phyloP scores from a whole-genome alignment of 768 basidiomycete genomes.

The Xanthoconium purpureum region DNA sequence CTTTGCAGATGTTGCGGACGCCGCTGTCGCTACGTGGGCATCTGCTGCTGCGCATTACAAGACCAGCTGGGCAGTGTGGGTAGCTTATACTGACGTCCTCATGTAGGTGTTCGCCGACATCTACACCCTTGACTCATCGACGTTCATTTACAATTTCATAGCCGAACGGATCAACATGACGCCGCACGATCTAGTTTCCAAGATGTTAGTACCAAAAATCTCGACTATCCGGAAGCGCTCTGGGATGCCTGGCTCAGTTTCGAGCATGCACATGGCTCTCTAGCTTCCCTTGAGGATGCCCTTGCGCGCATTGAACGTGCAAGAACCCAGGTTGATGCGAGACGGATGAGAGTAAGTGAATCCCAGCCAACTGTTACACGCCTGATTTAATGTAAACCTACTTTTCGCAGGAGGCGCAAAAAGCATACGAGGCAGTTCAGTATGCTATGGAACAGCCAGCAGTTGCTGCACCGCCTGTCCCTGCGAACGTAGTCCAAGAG shows the following conservation, averaged over 20 bases:
- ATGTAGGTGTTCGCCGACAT: conserved; percentile 45
- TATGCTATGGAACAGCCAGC: conserved; percentile 41
- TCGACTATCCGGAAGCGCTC: conserved; percentile 95
- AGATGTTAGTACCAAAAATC: conserved; percentile 61
- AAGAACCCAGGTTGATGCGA: conserved; percentile 55
- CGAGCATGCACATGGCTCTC: conserved; percentile 77
- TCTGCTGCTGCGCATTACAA: conserved; percentile 63
- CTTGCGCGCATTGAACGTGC: conserved; percentile 65
- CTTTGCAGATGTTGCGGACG: conserved; percentile 47
- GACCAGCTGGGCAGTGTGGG: conserved; percentile 74
- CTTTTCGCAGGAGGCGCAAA: conserved; percentile 56
- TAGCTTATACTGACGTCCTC: conserved; percentile 66
- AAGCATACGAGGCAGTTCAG: conserved; percentile 51
- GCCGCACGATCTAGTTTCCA: conserved; percentile 65
- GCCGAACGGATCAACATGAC: conserved; percentile 52
- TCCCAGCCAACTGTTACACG: background rate
- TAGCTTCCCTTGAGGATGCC: conserved; percentile 60
- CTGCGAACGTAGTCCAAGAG: conserved; percentile 5
- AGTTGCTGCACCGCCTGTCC: conserved; percentile 24
- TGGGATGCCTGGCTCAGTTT: conserved; percentile 92
- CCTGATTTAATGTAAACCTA: background rate
- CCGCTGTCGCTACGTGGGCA: conserved; percentile 61
- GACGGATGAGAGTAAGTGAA: conserved; percentile 57
- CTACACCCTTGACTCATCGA: background rate
- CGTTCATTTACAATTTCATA: conserved; percentile 18